A percentile compares a stretch with the other conserved stretches of the same genome.
phyloP scores from a whole-genome alignment of 2,329 filamentous ascomycete genomes.

The Torrubiella hemipterigena region DNA sequence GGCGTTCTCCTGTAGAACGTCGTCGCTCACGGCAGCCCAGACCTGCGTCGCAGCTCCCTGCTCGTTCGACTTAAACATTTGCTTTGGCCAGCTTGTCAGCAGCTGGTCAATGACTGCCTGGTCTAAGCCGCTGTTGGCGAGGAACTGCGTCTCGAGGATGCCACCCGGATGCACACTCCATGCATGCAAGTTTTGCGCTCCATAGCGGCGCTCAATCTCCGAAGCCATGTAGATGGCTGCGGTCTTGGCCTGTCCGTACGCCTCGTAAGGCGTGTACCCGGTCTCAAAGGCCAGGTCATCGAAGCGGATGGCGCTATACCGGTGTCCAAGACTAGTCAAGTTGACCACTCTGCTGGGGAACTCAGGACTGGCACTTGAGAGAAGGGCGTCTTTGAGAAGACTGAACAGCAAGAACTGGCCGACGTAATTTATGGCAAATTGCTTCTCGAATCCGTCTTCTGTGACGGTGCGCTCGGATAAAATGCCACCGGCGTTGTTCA shows the following conservation, averaged over 20 bases:
- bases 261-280: slow-evolving; percentile 18
- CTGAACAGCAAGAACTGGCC: slow-evolving; percentile 41
- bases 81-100: neutral
- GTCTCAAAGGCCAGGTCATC: slow-evolving; percentile 21
- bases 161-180: slow-evolving; percentile 26
- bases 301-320: slow-evolving; percentile 16
- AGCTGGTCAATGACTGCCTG: neutral
- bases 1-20: slow-evolving; percentile 23
- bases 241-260: slow-evolving; percentile 34
- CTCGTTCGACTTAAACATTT: slow-evolving; percentile 11
- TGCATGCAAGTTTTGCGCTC: slow-evolving; percentile 25
- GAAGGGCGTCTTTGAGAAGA: slow-evolving; percentile 29
- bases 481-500: slow-evolving; percentile 15
- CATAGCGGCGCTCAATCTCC: slow-evolving; percentile 34
- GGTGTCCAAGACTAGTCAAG: slow-evolving; percentile 31
- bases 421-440: slow-evolving; percentile 42
- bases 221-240: slow-evolving; percentile 37
- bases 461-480: too few relatives aligned
- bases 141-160: slow-evolving; percentile 29
- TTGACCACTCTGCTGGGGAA: slow-evolving; percentile 35
- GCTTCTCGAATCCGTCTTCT: slow-evolving; percentile 16
- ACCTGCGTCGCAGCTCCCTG: slow-evolving; percentile 34
- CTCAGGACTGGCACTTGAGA: slow-evolving; percentile 21
- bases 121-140: neutral
- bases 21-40: slow-evolving; percentile 22